Percentiles rank a stretch among this genome's conserved stretches.
Evolutionary conservation across 805 yeast genomes (phyloP).

Genomic region (Hanseniaspora vineae): DNA sequence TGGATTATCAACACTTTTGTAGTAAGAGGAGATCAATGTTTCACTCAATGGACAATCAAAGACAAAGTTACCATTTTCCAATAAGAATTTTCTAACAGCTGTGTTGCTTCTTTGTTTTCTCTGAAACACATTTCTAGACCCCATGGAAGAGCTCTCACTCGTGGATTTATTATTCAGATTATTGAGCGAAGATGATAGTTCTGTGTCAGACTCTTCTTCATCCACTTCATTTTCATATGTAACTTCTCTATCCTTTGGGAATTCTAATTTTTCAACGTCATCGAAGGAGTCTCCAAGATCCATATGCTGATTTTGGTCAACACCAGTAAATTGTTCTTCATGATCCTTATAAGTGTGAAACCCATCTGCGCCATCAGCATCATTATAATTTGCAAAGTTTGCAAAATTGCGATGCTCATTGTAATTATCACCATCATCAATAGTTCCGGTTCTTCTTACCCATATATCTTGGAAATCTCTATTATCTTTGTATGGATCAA

Average conservation of each 20-base stretch:
- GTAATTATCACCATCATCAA: neutral
- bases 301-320: neutral
- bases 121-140: neutral
- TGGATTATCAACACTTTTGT: slow-evolving; percentile 30
- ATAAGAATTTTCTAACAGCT: slow-evolving; percentile 19
- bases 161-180: slow-evolving; percentile 2
- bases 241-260: neutral
- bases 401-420: neutral
- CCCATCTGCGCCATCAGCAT: neutral
- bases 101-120: neutral
- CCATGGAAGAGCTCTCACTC: neutral
- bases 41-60: slow-evolving; percentile 84
- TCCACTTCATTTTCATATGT: neutral
- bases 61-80: slow-evolving; percentile 60
- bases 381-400: neutral
- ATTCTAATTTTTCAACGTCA: neutral
- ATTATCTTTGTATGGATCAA: slow-evolving; percentile 20
- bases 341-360: neutral
- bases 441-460: slow-evolving; percentile 3
- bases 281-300: neutral
- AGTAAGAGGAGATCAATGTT: slow-evolving; percentile 41
- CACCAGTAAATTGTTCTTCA: neutral
- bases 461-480: slow-evolving; percentile 5
- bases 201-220: neutral
- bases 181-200: slow-evolving; percentile 3